Evolutionary conservation across 2,329 filamentous ascomycete species (phyloP), one percentile per base, ranked within the genome.

Genomic region (Aspergillus costaricaensis): DNA sequence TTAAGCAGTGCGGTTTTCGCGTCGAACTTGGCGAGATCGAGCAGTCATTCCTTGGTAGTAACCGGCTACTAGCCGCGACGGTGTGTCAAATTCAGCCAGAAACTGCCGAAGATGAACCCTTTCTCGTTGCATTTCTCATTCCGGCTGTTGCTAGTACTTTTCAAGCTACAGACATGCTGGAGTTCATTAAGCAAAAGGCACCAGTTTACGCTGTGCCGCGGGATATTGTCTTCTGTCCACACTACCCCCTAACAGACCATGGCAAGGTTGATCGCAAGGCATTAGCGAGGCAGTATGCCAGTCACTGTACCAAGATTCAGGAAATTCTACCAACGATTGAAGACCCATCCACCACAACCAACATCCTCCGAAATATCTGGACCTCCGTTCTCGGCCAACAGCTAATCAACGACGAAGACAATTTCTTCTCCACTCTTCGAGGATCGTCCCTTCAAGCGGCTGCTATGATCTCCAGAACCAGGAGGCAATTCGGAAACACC

Each of bases 21-120:
- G 93, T 96, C 65, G 92, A 96, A 78, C 86, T 96, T 53, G 88
- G 87, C 60, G 92, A 96, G 64, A 95, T 96, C 67, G 91, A 96
- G 74, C 88, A 81, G 47, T 87, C 92, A 72, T 78, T 96, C 38
- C 44, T 61, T 1, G 21, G 43, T 7, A 61, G 44, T 17, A 38
- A 23, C 12, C 25, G 14, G 23, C 21, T 61, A 15, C n/a, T 47
- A 5, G 44, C 43, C 1, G 58, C 59, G 2, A 25, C 43, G 14
- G 55, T 61, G 9, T 27, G 27, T 6, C 58, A 61, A 39, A 44
- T 61, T 4, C 19, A 39, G 10, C 17, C 30, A 5, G 21, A 21
- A 5, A 36, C 44, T 4, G 43, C 17, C 3, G 30, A 19, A 3
- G 17, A 30, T 9, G 55, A 55, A 4, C 5, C 55, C 14, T 51